These are phyloP conservation scores for Eremochloa ophiuroides DNA, from an alignment of 176 grass and related monocot species.

Conservation along the genomic window DNA sequence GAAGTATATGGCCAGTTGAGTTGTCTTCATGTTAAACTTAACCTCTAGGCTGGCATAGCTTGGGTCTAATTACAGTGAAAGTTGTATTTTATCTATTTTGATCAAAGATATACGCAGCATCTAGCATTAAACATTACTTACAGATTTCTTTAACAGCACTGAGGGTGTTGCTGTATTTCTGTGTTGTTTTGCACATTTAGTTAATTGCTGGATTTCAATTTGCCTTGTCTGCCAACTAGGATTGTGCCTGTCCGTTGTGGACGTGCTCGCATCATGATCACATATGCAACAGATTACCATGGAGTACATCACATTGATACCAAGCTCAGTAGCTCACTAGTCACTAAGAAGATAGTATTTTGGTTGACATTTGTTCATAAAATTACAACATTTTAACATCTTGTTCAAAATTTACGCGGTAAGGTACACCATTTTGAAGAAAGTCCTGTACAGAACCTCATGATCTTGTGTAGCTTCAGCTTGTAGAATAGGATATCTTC, in stretches of 20 bases:
- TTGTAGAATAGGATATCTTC: background rate
- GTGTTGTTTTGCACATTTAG: background rate
- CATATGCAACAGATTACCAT: background rate
- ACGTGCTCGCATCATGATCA: background rate
- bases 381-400: background rate
- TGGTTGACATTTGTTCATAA: background rate
- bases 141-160: background rate
- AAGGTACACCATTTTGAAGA: no score
- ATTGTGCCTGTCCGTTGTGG: background rate
- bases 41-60: background rate
- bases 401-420: background rate
- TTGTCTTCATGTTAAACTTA: background rate
- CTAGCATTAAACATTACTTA: background rate
- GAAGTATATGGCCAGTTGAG: background rate
- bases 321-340: background rate
- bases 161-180: background rate
- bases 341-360: background rate
- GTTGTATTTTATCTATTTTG: background rate
- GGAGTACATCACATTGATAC: background rate
- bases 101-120: background rate
- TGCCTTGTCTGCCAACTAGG: background rate
- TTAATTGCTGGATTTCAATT: background rate
- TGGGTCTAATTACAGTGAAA: background rate
- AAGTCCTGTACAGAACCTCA: background rate
- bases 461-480: background rate